Base-by-base conservation (phyloP, 164 flowering plant species). In the Aristolochia californica region DNA sequence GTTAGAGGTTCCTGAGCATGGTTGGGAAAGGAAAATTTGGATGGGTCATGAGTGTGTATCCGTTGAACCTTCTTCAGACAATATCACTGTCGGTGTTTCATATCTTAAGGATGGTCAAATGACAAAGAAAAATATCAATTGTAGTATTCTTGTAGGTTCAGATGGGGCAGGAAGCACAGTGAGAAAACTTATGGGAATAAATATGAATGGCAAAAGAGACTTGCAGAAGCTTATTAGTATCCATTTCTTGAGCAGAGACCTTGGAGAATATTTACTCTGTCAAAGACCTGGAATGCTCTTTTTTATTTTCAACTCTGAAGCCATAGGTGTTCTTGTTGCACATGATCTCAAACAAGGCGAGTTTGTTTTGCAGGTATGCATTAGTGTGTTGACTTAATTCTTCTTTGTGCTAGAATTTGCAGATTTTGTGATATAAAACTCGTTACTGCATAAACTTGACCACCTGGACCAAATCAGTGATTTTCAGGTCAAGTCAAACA, bases 151-250 rank as follows among this genome's bases (percentile, higher is more conserved):
- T 70, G 76, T 93, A 70, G 99, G 88, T 48, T 56, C 94, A 57
- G 99, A 93, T 77, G 99, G 99, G 66, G 96, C 97, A 5, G 84
- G 90, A 66, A 93, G 99, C 76, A 72, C 80, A 45, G 84, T 87
- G 56, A 77, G 99, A 65, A 84, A 72, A 60, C 82, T 85, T 50
- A 62, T 68, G 40, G 96, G 95, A 56, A 76, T 87, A 60, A 62
- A 65, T 30, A 70, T 93, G 94, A 59, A 20, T 62, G 99, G 99
- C 63, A 80, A 93, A 68, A 73, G 65, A 44, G 83, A 89, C 68
- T 70, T 93, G 78, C 99, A 93, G 72, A 84, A 84, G 56, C 96
- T 93, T 62, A 78, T 89, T 12, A 93, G 95, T 61, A 73, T 93
- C 65, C 99, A 93, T 75, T 93, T 93, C 66, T 30, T 75, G 47